A percentile compares a stretch with the other conserved stretches of the same genome.
Conservation (phyloP, 2,329 filamentous ascomycete species). For the Albifimbria verrucaria region DNA sequence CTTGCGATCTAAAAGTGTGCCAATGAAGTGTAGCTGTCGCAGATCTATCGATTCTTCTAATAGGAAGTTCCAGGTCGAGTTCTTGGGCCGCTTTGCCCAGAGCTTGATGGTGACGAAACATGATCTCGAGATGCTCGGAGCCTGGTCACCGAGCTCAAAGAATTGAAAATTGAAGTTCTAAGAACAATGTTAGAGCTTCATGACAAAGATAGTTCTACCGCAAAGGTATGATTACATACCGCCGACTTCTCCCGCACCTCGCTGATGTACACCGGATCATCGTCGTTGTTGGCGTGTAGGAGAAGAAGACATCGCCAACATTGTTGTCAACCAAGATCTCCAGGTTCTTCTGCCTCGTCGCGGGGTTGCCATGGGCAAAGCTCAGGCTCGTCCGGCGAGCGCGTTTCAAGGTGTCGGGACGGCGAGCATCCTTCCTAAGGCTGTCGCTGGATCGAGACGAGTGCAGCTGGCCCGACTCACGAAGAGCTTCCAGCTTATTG, state of each 20-base stretch:
- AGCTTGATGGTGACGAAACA: conserved; percentile 66
- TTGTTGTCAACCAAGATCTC: conserved; percentile 68
- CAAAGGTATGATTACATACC: conserved; percentile 30
- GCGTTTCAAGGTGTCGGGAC: conserved; percentile 35
- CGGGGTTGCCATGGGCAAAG: conserved; percentile 42
- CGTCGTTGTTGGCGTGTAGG: conserved; percentile 66
- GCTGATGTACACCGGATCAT: conserved; percentile 84
- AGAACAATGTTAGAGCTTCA: conserved; percentile 7
- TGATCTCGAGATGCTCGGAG: conserved; percentile 61
- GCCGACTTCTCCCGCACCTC: conserved; percentile 77
- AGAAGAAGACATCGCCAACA: conserved; percentile 87
- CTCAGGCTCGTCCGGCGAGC: conserved; percentile 47
- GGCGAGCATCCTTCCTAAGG: conserved; percentile 32
- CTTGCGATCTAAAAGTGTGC: conserved; percentile 64
- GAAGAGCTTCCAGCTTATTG: conserved; percentile 58
- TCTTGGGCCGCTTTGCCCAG: conserved; percentile 63
- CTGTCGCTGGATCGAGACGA: conserved; percentile 54
- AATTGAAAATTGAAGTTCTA: conserved; percentile 84
- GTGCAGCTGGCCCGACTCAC: conserved; percentile 46
- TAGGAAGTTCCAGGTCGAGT: conserved; percentile 55
- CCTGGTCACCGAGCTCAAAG: conserved; percentile 69
- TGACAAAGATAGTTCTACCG: too few relatives aligned
- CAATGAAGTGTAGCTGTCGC: conserved; percentile 73
- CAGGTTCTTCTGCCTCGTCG: conserved; percentile 67
- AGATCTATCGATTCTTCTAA: conserved; percentile 72